Conservation (phyloP, 2,329 filamentous ascomycete species). For the Macrophomina phaseolina region DNA sequence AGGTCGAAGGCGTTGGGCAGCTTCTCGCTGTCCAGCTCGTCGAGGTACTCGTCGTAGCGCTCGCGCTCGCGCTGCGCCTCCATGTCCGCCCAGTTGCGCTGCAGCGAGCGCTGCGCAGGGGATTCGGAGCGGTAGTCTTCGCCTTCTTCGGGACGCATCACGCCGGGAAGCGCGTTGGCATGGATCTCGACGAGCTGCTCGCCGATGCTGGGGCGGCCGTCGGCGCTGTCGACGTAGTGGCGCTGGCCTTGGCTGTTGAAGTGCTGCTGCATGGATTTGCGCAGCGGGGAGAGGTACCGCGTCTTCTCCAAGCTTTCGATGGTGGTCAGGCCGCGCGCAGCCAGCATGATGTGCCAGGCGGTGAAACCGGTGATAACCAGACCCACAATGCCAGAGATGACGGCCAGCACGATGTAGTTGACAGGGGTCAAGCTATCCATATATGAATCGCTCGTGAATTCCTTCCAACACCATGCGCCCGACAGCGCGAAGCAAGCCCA, state of each 20-base stretch:
- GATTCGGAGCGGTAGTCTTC: slow-evolving; percentile 40
- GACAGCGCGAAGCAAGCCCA: slow-evolving; percentile 80
- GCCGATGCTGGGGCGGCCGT: slow-evolving; percentile 49
- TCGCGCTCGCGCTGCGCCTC: slow-evolving; percentile 65
- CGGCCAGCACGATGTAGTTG: slow-evolving; percentile 86
- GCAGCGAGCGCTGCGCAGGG: slow-evolving; percentile 50
- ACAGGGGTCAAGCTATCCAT: slow-evolving; percentile 81
- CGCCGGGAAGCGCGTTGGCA: slow-evolving; percentile 78
- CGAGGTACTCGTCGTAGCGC: slow-evolving; percentile 80
- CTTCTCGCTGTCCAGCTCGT: slow-evolving; percentile 85
- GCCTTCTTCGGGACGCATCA: slow-evolving; percentile 82
- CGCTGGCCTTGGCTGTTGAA: slow-evolving; percentile 50
- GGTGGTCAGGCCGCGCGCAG: slow-evolving; percentile 81
- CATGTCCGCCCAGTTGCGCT: slow-evolving; percentile 40
- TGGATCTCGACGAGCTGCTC: slow-evolving; percentile 82
- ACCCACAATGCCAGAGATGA: slow-evolving; percentile 88
- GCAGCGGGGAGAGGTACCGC: slow-evolving; percentile 82
- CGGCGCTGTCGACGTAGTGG: slow-evolving; percentile 47
- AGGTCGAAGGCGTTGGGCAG: slow-evolving; percentile 94
- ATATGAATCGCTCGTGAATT: slow-evolving; percentile 74
- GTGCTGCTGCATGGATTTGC: slow-evolving; percentile 71
- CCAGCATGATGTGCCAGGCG: slow-evolving; percentile 86
- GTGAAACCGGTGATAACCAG: slow-evolving; percentile 90
- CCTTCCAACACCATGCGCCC: slow-evolving; percentile 81
- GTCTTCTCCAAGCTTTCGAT: slow-evolving; percentile 98